Evolutionary conservation across 1,284 basidiomycete species (phyloP), one percentile per base, ranked within the genome.

Genomic region (Tremellales sp.): DNA sequence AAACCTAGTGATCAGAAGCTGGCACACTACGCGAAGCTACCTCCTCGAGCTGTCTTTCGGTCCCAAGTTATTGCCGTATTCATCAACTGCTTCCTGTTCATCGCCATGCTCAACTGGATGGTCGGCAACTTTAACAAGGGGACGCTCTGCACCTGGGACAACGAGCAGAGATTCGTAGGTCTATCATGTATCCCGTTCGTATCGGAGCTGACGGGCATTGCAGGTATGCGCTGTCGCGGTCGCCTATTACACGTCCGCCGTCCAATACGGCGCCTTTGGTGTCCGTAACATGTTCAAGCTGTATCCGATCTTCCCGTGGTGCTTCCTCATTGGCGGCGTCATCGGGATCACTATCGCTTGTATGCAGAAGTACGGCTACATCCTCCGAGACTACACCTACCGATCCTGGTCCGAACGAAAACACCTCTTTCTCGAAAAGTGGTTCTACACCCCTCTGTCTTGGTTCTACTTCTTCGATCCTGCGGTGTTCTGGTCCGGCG

Each of bases 231-330:
- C n/a, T n/a, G n/a, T n/a, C n/a, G n/a, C n/a, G n/a, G n/a, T n/a
- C n/a, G n/a, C n/a, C n/a, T n/a, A n/a, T n/a, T n/a, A n/a, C n/a
- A n/a, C n/a, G n/a, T n/a, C n/a, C n/a, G n/a, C n/a, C n/a, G n/a
- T n/a, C n/a, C n/a, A n/a, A n/a, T 89, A 84, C 83, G 86, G 87
- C 52, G 85, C 82, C 13, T 81, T 89, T 52, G 86, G 86, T 4
- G 13, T 15, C 6, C 15, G 19, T 4, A 36, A 36, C 13, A 7
- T 36, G 6, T 36, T 36, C 13, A 17, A 6, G 15, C 13, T 36
- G 5, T 36, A 36, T 15, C 33, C 33, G 19, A 15, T 36, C 33
- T 17, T 36, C 13, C 33, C 33, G 13, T 36, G 13, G 6, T 36
- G 33, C 13, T 36, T 36, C 33, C 33, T 36, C 6, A 15, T 36